phyloP scores from a whole-genome alignment of 768 basidiomycete genomes.

The Mycena rosella region DNA sequence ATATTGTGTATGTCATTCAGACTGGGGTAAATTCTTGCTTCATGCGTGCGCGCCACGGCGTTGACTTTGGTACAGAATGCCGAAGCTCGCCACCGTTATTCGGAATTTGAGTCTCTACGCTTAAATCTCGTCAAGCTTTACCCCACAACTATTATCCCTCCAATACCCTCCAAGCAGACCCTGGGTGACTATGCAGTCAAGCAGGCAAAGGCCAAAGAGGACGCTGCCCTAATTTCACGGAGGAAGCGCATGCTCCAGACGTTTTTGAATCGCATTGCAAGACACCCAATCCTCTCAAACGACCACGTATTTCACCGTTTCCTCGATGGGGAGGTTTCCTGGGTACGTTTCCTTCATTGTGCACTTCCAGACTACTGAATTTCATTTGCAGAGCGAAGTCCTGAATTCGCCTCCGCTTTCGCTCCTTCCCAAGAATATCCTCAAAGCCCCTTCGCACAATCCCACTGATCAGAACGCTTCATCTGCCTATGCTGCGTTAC shows the following conservation, averaged over 20 bases:
- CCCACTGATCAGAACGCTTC: constrained; percentile 85
- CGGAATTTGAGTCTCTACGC: constrained; percentile 96
- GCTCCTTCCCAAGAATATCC: constrained; percentile 92
- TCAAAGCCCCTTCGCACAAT: constrained; percentile 95
- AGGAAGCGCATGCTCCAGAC: constrained; percentile 96
- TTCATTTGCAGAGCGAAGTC: constrained; percentile 81
- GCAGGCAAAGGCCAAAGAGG: constrained; percentile 96
- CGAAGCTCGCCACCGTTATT: constrained; percentile 92
- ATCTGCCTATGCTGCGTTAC: constrained; percentile 84
- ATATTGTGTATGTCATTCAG: constrained; percentile 94
- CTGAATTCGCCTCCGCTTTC: constrained; percentile 93
- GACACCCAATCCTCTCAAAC: constrained; percentile 95
- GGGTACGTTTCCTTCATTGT: constrained; percentile 65
- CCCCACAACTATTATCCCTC: constrained; percentile 96
- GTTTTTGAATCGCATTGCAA: constrained; percentile 90
- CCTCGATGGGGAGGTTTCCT: constrained; percentile 94
- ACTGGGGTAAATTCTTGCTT: constrained; percentile 73
- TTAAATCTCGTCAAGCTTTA: constrained; percentile 87
- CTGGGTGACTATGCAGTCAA: constrained; percentile 97
- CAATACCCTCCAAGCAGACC: constrained; percentile 97
- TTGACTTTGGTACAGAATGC: constrained; percentile 65
- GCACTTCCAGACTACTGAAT: neutral
- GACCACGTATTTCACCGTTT: constrained; percentile 98
- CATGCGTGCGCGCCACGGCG: neutral
- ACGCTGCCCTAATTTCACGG: constrained; percentile 89